phyloP scores from a whole-genome alignment of 192 early-diverging fungal species.

The Podila horticola region DNA sequence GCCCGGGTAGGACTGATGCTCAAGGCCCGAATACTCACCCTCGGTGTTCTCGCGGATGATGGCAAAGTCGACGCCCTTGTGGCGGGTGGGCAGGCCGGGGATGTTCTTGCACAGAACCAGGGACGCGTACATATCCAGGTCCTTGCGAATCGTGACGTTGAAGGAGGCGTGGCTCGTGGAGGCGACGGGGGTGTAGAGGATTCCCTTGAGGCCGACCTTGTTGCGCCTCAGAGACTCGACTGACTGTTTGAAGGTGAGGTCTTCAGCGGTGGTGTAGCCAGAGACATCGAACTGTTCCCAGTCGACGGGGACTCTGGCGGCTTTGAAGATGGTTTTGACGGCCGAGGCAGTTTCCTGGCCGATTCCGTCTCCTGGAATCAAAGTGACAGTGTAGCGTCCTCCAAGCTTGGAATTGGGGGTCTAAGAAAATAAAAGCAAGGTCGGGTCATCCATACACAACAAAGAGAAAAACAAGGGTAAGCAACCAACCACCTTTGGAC shows the following conservation, averaged over 20 bases:
- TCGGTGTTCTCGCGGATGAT: slow-evolving; percentile 99
- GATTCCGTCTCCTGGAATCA: slow-evolving; percentile 98
- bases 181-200: slow-evolving; percentile 86
- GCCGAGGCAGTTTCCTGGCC: slow-evolving; percentile 90
- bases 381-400: slow-evolving; percentile 93
- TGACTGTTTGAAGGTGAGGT: slow-evolving; percentile 87
- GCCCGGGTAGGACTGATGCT: slow-evolving; percentile 97
- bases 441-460: neutral
- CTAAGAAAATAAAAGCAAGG: slow-evolving; percentile 11
- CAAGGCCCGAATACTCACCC: slow-evolving; percentile 98
- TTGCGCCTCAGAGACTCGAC: slow-evolving; percentile 91
- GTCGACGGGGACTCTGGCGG: slow-evolving; percentile 91
- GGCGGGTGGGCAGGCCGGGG: slow-evolving; percentile 83
- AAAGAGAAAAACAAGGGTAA: neutral
- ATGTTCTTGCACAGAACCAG: slow-evolving; percentile 92
- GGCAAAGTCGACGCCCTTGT: slow-evolving; percentile 94
- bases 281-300: slow-evolving; percentile 98
- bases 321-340: slow-evolving; percentile 94
- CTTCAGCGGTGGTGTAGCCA: slow-evolving; percentile 86
- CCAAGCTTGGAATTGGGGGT: slow-evolving; percentile 76
- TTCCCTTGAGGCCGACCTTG: slow-evolving; percentile 99
- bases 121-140: slow-evolving; percentile 98
- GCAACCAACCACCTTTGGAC: neutral
- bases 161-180: slow-evolving; percentile 89
- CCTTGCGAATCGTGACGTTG: slow-evolving; percentile 96